Evolutionary conservation across 2,329 filamentous ascomycete species (phyloP), one percentile per base, ranked within the genome.

Genomic region (Penicillium sp.): DNA sequence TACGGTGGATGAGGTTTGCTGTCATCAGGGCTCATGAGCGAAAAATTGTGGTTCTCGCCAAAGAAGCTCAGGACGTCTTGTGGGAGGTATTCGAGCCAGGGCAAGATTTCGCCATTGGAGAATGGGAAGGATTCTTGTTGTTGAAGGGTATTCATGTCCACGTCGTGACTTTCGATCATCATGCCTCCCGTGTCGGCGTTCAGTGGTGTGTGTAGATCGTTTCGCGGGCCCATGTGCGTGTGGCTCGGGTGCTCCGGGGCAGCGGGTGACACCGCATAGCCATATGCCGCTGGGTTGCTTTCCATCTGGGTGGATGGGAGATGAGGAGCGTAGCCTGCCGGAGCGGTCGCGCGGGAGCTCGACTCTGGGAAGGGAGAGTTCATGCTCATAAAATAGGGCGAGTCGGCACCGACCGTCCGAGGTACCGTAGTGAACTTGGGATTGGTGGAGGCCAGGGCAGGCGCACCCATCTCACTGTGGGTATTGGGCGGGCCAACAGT

Each of bases 161-260:
- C 84, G 58, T 92, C 88, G 56, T 90, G 88, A 53, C 84, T 87
- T 66, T 90, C 85, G 58, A 92, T 89, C 55, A 88, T 85, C 72
- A 91, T 87, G 40, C 66, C 56, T 5, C 61, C 61, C 12, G 55
- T 55, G 10, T 63, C 50, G 6, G 63, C 33, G 13, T 55, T 56
- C 6, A 61, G 46, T 30, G 45, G 42, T 3, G 60, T 44, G n/a
- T 63, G 62, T 15, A 63, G 39, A 37, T 63, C 57, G 6, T 47
- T 21, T 27, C 52, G 46, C 15, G 61, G 42, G 10, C 33, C 54
- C 44, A 67, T 50, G 12, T 64, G 61, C 4, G 37, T 47, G 20
- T 40, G 50, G 17, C 37, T 49, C 12, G 33, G 43, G 20, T 62
- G 60, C 12, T 63, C 59, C 13, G 48, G 27, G 4, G 59, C 27